phyloP scores from a whole-genome alignment of 2,329 filamentous ascomycete species.

The Hortaea werneckii region DNA sequence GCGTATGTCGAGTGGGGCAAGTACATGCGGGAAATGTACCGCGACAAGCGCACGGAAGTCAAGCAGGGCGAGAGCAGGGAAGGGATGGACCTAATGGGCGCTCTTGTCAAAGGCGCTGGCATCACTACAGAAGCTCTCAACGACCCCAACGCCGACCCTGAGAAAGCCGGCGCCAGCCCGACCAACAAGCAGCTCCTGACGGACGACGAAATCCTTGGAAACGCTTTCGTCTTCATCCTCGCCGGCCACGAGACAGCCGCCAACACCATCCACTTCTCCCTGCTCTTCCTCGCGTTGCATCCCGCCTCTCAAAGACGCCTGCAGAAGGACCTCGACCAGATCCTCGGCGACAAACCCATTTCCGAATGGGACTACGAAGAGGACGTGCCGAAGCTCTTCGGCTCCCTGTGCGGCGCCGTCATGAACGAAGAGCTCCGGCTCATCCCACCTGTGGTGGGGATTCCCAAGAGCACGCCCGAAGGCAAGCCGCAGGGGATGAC shows the following conservation, averaged over 20 bases:
- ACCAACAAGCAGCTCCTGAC: slow-evolving; percentile 38
- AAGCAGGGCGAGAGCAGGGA: slow-evolving; percentile 27
- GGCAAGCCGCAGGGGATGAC: slow-evolving; percentile 45
- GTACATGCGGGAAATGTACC: slow-evolving; percentile 61
- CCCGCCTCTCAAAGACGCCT: slow-evolving; percentile 53
- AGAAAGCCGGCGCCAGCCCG: slow-evolving; percentile 35
- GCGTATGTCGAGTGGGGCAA: slow-evolving; percentile 54
- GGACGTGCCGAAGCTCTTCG: slow-evolving; percentile 54
- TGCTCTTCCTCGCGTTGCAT: slow-evolving; percentile 58
- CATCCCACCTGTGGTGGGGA: slow-evolving; percentile 58
- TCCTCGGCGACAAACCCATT: slow-evolving; percentile 50
- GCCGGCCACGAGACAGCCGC: slow-evolving; percentile 77
- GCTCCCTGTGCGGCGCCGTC: slow-evolving; percentile 60
- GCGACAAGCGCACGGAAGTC: slow-evolving; percentile 47
- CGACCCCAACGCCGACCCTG: slow-evolving; percentile 29
- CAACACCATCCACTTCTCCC: slow-evolving; percentile 61
- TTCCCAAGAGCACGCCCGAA: slow-evolving; percentile 53
- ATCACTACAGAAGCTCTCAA: slow-evolving; percentile 22
- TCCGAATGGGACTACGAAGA: slow-evolving; percentile 61
- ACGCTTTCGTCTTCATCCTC: slow-evolving; percentile 53
- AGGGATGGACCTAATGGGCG: slow-evolving; percentile 47
- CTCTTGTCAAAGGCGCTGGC: slow-evolving; percentile 40
- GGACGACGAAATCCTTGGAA: slow-evolving; percentile 60
- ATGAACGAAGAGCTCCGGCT: slow-evolving; percentile 70
- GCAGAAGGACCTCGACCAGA: slow-evolving; percentile 58